These are phyloP conservation scores for Epichloe amarillans DNA, from an alignment of 2,329 filamentous ascomycete species.

Conservation along the genomic window DNA sequence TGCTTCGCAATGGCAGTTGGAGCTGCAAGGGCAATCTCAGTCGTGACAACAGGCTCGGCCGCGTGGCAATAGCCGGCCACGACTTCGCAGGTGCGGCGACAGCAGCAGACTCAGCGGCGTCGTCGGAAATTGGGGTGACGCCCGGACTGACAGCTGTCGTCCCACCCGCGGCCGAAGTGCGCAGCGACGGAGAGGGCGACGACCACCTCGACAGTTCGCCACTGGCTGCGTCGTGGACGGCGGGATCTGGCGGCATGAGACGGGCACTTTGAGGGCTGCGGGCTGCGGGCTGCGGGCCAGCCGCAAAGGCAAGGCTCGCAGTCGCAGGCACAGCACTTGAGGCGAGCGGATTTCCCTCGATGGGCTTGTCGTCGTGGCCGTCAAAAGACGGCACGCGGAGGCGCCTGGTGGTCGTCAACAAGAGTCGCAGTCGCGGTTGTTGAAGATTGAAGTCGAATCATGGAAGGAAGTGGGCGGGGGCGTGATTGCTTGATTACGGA, in stretches of 20 bases:
- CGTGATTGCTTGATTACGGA: too few relatives aligned
- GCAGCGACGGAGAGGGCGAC: conserved; percentile 8
- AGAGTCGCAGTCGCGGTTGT: background rate
- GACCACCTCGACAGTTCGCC: conserved; percentile 11
- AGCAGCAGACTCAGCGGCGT: conserved; percentile 19
- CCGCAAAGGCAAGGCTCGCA: conserved; percentile 5
- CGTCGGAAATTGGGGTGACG: conserved; percentile 9
- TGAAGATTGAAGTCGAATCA: background rate
- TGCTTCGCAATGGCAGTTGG: conserved; percentile 34
- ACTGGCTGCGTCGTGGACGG: conserved; percentile 8
- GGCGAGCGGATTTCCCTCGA: background rate
- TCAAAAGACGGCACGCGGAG: background rate
- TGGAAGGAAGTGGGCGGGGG: background rate
- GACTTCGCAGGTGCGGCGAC: conserved; percentile 3
- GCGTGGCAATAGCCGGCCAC: conserved; percentile 13
- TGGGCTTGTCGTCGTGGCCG: background rate
- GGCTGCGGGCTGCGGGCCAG: conserved; percentile 6
- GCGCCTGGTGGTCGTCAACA: background rate
- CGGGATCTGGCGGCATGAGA: conserved; percentile 12
- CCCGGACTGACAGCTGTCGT: background rate
- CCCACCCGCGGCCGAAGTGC: background rate
- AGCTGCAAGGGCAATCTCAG: conserved; percentile 31
- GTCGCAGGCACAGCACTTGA: conserved; percentile 1
- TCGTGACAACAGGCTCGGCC: conserved; percentile 35
- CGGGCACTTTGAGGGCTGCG: conserved; percentile 4